Evolutionary conservation across 1,139 yeast genomes (phyloP).

Genomic region (Hansenula sp.): DNA sequence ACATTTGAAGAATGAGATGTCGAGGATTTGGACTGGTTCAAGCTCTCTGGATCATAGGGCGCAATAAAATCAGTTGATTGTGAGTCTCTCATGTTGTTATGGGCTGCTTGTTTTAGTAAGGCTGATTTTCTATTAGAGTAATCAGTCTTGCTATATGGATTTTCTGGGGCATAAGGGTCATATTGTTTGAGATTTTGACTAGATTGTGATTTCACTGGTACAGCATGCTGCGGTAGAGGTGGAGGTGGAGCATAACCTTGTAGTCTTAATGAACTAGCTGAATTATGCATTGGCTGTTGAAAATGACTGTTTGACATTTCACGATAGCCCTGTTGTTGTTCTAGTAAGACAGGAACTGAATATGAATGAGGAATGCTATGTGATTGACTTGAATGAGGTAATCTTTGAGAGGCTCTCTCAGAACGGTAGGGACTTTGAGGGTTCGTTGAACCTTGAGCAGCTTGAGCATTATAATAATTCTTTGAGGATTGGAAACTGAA

Average conservation of each 20-base stretch:
- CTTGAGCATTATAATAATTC: conserved; percentile 11
- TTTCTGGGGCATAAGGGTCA: conserved; percentile 5
- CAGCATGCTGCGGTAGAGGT: conserved; percentile 18
- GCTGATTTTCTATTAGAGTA: conserved; percentile 2
- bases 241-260: conserved; percentile 6
- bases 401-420: neutral
- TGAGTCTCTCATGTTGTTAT: conserved; percentile 6
- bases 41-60: conserved; percentile 26
- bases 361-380: conserved; percentile 18
- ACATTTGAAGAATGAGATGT: conserved; percentile 19
- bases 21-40: conserved; percentile 22
- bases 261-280: neutral
- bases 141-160: conserved; percentile 4
- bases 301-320: neutral
- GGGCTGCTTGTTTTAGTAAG: conserved; percentile 8
- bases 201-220: conserved; percentile 14
- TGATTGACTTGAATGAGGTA: neutral
- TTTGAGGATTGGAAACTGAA: conserved; percentile 23
- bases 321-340: neutral
- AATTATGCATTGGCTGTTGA: neutral
- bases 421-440: conserved; percentile 11
- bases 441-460: neutral
- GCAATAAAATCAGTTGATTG: conserved; percentile 16
- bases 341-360: conserved; percentile 17
- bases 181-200: conserved; percentile 9